These are phyloP conservation scores for Uronychia binucleata DNA, from an alignment of 73 alveolate genomes.

Conservation along the genomic window DNA sequence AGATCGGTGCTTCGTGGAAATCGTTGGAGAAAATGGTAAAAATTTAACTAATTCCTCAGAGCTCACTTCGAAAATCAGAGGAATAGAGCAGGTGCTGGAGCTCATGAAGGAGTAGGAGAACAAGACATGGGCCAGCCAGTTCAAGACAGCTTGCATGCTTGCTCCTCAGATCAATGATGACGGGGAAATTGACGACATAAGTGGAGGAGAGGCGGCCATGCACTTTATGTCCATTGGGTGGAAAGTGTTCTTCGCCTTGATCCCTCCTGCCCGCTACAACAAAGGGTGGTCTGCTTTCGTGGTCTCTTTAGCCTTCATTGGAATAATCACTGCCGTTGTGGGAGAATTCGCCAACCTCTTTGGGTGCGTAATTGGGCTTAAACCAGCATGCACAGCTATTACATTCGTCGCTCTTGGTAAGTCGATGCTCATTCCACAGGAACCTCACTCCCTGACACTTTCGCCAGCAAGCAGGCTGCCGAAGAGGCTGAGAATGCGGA, in stretches of 20 bases:
- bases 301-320: constrained; percentile 49
- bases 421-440: constrained; percentile 26
- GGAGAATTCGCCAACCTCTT: constrained; percentile 66
- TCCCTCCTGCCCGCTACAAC: constrained; percentile 53
- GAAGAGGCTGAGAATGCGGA: constrained; percentile 71
- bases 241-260: constrained; percentile 38
- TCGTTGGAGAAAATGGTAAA: constrained; percentile 33
- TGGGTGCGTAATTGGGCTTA: constrained; percentile 69
- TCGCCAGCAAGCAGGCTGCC: constrained; percentile 76
- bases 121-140: constrained; percentile 41
- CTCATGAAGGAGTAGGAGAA: constrained; percentile 21
- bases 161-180: constrained; percentile 49
- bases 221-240: constrained; percentile 53
- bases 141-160: constrained; percentile 56
- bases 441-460: constrained; percentile 71
- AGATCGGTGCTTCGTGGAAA: constrained; percentile 43
- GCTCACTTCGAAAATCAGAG: constrained; percentile 33
- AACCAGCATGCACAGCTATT: constrained; percentile 53
- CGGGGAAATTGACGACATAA: constrained; percentile 54
- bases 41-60: no score
- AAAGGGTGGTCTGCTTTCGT: constrained; percentile 75
- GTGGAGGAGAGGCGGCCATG: constrained; percentile 40
- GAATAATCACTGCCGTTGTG: constrained; percentile 54
- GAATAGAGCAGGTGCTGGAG: constrained; percentile 27
- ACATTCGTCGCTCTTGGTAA: constrained; percentile 56